Percentiles rank a stretch among this genome's conserved stretches.
Evolutionary conservation across 2,329 filamentous ascomycete species (phyloP).

Genomic region (Alternaria sp.): DNA sequence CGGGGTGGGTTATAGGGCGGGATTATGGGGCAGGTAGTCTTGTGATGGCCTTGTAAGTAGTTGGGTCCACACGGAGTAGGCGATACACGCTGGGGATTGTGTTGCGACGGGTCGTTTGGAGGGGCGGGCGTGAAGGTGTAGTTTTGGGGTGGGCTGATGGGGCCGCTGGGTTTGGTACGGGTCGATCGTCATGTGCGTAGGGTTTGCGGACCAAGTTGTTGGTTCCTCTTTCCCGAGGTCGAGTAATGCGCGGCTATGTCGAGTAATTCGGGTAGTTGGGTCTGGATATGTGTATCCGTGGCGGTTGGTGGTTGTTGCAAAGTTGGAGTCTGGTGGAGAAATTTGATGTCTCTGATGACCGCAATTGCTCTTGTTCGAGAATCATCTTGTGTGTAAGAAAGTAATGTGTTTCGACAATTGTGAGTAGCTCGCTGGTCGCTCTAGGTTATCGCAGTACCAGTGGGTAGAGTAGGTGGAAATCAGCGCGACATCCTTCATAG

Average conservation of each 20-base stretch:
- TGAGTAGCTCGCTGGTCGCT: neutral
- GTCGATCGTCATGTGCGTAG: neutral
- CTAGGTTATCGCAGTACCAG: neutral
- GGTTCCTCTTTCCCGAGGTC: neutral
- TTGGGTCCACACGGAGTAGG: neutral
- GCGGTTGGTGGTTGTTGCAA: neutral
- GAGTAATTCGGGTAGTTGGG: neutral
- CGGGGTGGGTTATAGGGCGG: neutral
- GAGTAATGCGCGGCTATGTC: neutral
- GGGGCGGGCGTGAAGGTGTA: neutral
- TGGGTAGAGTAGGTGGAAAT: neutral
- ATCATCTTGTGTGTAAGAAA: neutral
- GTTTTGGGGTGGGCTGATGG: neutral
- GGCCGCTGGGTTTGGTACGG: neutral
- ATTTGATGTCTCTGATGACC: neutral
- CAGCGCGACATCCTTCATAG: neutral
- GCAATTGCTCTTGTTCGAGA: neutral
- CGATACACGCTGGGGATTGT: neutral
- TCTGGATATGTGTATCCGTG: neutral
- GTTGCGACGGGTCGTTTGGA: neutral
- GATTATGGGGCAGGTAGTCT: neutral
- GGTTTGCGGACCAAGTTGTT: neutral
- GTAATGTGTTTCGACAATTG: neutral
- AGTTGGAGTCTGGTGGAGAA: too few relatives aligned
- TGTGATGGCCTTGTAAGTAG: neutral